phyloP scores from a whole-genome alignment of 176 grass and related monocot genomes.

The Chrysopogon serrulatus region DNA sequence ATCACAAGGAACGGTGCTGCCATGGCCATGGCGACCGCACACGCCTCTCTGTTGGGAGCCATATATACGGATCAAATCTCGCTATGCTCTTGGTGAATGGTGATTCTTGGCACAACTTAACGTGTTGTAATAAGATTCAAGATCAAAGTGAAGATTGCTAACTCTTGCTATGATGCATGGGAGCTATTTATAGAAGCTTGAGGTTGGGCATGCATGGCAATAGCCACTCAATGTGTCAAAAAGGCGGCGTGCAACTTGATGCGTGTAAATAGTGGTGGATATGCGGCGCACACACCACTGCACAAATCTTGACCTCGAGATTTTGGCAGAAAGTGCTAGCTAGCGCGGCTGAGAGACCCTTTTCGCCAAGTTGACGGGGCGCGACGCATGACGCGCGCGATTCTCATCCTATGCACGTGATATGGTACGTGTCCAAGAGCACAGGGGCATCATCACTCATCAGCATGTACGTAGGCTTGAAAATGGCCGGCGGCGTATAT shows the following conservation, averaged over 20 bases:
- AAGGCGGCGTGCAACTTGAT: conserved; percentile 36
- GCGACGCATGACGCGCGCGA: neutral
- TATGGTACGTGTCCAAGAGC: neutral
- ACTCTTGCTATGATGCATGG: neutral
- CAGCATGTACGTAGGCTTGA: neutral
- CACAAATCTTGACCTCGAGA: conserved; percentile 15
- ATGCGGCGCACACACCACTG: neutral
- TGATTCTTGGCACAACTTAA: neutral
- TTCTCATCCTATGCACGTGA: conserved; percentile 32
- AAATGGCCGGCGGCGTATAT: neutral
- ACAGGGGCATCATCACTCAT: neutral
- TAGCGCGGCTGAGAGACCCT: neutral
- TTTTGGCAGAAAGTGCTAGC: neutral
- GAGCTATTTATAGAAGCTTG: conserved; percentile 40
- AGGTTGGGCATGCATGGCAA: neutral
- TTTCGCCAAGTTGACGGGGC: conserved; percentile 26
- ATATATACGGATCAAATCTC: neutral
- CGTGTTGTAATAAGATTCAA: neutral
- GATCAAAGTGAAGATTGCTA: neutral
- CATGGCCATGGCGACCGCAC: conserved; percentile 45
- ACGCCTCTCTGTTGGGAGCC: conserved; percentile 40
- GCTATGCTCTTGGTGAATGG: neutral
- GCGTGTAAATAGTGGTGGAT: conserved; percentile 21
- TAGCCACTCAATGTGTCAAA: conserved; percentile 31
- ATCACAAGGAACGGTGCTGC: conserved; percentile 41